Conservation (phyloP, 1,139 yeast genomes). For the Taphrina wiesneri region DNA sequence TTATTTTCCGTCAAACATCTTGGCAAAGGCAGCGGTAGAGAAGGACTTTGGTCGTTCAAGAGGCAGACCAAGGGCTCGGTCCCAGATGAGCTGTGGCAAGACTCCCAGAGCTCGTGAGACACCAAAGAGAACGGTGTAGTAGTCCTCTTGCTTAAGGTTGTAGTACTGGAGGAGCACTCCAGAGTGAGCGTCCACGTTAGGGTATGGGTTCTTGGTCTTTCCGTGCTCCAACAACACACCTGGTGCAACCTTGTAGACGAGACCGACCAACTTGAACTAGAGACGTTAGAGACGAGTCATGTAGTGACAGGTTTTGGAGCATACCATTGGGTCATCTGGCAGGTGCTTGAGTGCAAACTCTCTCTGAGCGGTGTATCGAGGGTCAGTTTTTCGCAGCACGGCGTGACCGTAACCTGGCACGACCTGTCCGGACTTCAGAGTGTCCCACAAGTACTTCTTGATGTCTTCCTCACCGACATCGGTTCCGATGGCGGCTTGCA, state of each 20-base stretch:
- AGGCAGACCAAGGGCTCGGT: slow-evolving; percentile 60
- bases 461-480: slow-evolving; percentile 71
- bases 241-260: slow-evolving; percentile 94
- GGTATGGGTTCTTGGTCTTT: slow-evolving; percentile 98
- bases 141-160: slow-evolving; percentile 91
- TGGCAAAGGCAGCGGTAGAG: slow-evolving; percentile 52
- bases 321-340: slow-evolving; percentile 45
- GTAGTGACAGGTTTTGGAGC: too few relatives aligned
- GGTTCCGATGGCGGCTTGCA: slow-evolving; percentile 73
- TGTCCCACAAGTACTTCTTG: slow-evolving; percentile 86
- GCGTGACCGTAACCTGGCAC: slow-evolving; percentile 99
- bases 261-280: slow-evolving; percentile 76
- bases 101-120: slow-evolving; percentile 93
- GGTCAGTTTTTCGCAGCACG: slow-evolving; percentile 94
- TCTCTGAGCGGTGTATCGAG: slow-evolving; percentile 96
- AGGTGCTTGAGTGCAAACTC: slow-evolving; percentile 88
- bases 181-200: slow-evolving; percentile 96
- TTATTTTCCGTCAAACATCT: slow-evolving; percentile 41
- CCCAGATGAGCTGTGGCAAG: slow-evolving; percentile 59
- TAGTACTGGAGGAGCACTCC: slow-evolving; percentile 97
- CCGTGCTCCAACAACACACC: slow-evolving; percentile 93
- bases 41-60: slow-evolving; percentile 63
- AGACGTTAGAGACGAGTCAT: too few relatives aligned
- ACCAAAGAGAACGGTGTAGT: slow-evolving; percentile 98
- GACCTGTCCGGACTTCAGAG: slow-evolving; percentile 88